Evolutionary conservation across 129 eudicot species (phyloP), one percentile per base, ranked within the genome.

Genomic region (Chrysanthemum seticuspe): DNA sequence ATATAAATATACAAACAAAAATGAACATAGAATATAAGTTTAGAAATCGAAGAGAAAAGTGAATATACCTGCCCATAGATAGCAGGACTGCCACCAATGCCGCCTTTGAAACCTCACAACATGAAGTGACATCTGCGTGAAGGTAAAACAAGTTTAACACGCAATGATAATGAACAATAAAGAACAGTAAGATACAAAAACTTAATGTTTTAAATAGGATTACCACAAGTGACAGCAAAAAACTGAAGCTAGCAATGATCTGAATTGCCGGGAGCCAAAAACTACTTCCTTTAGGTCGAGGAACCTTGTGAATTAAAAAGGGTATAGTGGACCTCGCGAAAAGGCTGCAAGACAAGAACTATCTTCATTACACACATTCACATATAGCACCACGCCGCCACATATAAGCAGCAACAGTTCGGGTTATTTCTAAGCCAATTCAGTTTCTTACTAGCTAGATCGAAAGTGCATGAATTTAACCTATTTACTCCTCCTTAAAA

Each of bases 21-120:
- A 68, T 57, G 72, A 76, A 74, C 52, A 36, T 12, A 45, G 57
- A n/a, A 2, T 27, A 25, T 65, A 27, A 73, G 1, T 62, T 48
- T 47, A 34, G 57, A 54, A 44, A 58, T 69, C n/a, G 70, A 48
- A 52, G 27, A 27, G 18, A 72, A 65, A 19, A 36, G 31, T 31
- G 50, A 71, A 71, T 19, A 73, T 49, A 92, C 97, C 96, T 81
- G 87, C 91, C 97, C 97, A 92, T 68, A 92, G 29, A 80, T 92
- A 89, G 83, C 97, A 92, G 51, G 96, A 89, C 16, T 80, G 91
- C 94, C 96, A 92, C 97, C 96, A 83, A 80, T 82, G 83, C 27
- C 64, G 71, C 68, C 79, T 80, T 44, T 71, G 86, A 53, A 85
- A 74, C 81, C 86, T 92, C 74, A 92, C 78, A 34, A 85, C 72